phyloP scores from a whole-genome alignment of 345 rosid species.

The Ailanthus altissimus region DNA sequence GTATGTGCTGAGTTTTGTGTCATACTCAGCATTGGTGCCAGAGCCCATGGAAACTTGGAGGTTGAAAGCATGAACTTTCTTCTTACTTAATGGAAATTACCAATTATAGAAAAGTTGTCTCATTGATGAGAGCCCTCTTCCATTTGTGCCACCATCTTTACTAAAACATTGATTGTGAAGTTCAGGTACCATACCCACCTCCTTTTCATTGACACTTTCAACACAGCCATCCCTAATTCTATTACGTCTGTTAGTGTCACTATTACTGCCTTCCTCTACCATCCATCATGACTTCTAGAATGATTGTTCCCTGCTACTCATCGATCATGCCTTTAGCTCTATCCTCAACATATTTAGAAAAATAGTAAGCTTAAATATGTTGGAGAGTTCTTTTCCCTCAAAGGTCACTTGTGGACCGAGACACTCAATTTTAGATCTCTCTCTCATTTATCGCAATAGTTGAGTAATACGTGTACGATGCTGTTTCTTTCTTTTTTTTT shows the following conservation, averaged over 20 bases:
- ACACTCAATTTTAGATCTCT: neutral
- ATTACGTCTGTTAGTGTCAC: neutral
- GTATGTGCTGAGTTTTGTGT: neutral
- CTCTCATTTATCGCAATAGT: neutral
- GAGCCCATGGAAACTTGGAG: neutral
- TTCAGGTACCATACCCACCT: neutral
- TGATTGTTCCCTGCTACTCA: neutral
- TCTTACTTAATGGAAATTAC: neutral
- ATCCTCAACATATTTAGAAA: too few relatives aligned
- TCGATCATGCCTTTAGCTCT: neutral
- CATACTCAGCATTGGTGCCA: neutral
- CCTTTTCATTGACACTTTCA: neutral
- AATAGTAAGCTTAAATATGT: neutral
- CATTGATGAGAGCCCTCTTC: neutral
- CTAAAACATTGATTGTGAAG: neutral
- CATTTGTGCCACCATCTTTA: neutral
- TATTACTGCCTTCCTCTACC: neutral
- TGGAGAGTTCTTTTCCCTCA: neutral
- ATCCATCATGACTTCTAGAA: neutral
- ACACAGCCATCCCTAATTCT: neutral
- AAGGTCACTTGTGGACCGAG: neutral
- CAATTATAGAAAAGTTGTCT: neutral
- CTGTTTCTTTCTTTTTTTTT: neutral
- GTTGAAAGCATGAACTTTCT: neutral
- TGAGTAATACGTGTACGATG: neutral